These are phyloP conservation scores for Trichosporon sp. DNA, from an alignment of 1,284 basidiomycete genomes.

Conservation along the genomic window DNA sequence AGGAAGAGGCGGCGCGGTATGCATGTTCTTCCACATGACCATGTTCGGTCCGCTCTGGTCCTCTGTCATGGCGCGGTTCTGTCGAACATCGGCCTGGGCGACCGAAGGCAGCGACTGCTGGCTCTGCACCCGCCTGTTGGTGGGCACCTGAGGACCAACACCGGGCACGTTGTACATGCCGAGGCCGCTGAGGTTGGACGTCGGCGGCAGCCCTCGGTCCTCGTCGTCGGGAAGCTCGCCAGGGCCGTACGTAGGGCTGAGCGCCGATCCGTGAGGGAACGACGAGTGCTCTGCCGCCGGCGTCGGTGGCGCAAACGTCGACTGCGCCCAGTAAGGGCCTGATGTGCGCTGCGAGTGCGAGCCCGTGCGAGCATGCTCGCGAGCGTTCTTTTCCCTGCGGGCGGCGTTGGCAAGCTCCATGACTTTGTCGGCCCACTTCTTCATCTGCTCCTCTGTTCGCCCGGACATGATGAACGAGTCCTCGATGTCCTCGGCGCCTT, in stretches of 20 bases:
- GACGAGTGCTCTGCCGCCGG: slow-evolving; percentile 33
- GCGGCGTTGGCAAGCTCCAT: slow-evolving; percentile 70
- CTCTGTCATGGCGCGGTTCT: slow-evolving; percentile 62
- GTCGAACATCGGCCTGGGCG: slow-evolving; percentile 51
- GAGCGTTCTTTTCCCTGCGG: slow-evolving; percentile 50
- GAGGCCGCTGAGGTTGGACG: slow-evolving; percentile 49
- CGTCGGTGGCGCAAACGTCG: slow-evolving; percentile 38
- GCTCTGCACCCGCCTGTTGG: slow-evolving; percentile 53
- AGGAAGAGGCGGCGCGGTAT: slow-evolving; percentile 56
- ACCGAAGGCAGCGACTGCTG: slow-evolving; percentile 57
- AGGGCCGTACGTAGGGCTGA: neutral
- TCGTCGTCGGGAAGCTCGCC: slow-evolving; percentile 26
- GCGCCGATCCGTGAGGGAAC: slow-evolving; percentile 11
- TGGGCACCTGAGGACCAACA: slow-evolving; percentile 41
- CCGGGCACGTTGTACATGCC: slow-evolving; percentile 51
- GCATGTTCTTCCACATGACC: slow-evolving; percentile 58
- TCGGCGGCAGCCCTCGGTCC: slow-evolving; percentile 17
- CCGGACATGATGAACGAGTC: slow-evolving; percentile 94
- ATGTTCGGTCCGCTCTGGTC: slow-evolving; percentile 62
- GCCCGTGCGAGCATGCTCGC: slow-evolving; percentile 26
- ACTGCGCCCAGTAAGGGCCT: slow-evolving; percentile 24
- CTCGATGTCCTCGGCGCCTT: slow-evolving; percentile 40
- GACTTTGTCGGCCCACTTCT: slow-evolving; percentile 84
- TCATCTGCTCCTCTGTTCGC: slow-evolving; percentile 84
- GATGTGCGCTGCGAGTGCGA: slow-evolving; percentile 24